Evolutionary conservation across 1,284 basidiomycete genomes (phyloP).

Genomic region (Coniophora puteana): DNA sequence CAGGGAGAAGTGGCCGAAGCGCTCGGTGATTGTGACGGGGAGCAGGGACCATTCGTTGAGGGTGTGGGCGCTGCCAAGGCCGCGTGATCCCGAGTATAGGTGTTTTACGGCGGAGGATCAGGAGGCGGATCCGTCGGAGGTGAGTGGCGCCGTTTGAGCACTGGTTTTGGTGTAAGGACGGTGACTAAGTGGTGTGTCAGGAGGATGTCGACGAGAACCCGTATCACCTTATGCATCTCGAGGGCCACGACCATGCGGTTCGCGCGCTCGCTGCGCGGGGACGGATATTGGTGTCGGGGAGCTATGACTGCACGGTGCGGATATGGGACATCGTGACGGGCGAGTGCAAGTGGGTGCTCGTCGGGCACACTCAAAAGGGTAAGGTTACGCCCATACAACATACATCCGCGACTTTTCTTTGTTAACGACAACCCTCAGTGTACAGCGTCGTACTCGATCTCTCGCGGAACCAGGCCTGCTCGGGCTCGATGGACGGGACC

Average conservation of each 20-base stretch:
- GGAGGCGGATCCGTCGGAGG: conserved; percentile 67
- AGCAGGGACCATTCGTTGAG: conserved; percentile 87
- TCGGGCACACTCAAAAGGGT: conserved; percentile 92
- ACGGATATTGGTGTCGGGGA: conserved; percentile 88
- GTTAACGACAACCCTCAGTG: conserved; percentile 42
- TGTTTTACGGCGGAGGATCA: conserved; percentile 67
- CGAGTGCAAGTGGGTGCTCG: conserved; percentile 73
- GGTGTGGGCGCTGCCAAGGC: conserved; percentile 85
- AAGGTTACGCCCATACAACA: conserved; percentile 12
- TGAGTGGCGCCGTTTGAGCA: conserved; percentile 30
- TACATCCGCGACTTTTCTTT: conserved; percentile 3
- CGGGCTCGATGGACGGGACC: conserved; percentile 95
- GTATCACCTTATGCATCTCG: conserved; percentile 80
- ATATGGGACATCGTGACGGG: conserved; percentile 96
- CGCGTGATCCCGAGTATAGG: conserved; percentile 73
- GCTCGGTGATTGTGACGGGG: conserved; percentile 88
- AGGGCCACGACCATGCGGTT: conserved; percentile 89
- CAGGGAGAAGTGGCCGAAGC: conserved; percentile 79
- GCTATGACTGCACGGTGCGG: conserved; percentile 90
- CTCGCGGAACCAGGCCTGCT: conserved; percentile 82
- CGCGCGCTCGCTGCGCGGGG: conserved; percentile 90
- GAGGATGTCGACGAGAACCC: conserved; percentile 86
- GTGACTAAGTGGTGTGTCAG: conserved; percentile 20
- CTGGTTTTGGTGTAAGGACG: too few relatives aligned
- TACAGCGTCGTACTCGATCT: conserved; percentile 90